Percentiles rank a stretch among this genome's conserved stretches.
Conservation (phyloP, 768 basidiomycete genomes). For the Auricularia sp. region DNA sequence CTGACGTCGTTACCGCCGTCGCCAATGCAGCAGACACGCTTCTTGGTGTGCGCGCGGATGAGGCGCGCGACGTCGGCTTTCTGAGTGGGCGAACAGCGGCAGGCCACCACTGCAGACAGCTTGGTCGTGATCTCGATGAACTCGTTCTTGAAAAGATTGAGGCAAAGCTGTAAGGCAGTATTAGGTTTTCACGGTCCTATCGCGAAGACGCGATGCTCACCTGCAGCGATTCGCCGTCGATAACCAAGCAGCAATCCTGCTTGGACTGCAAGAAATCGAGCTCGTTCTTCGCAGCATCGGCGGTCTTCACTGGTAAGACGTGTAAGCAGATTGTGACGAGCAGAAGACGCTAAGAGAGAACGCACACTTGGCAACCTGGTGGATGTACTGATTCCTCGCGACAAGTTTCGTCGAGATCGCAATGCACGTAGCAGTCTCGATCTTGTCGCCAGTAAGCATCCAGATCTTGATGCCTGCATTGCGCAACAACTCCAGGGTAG, state of each 20-base stretch:
- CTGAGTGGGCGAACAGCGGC: conserved; percentile 96
- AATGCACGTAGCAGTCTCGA: conserved; percentile 97
- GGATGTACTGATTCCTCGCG: conserved; percentile 92
- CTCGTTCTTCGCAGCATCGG: conserved; percentile 74
- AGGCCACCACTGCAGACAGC: conserved; percentile 91
- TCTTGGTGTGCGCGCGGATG: conserved; percentile 82
- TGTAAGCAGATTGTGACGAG: not conserved
- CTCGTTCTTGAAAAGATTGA: conserved; percentile 83
- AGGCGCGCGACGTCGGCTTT: conserved; percentile 95
- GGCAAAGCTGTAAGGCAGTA: conserved; percentile 53
- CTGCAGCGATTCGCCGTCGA: conserved; percentile 94
- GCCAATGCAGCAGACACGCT: conserved; percentile 96
- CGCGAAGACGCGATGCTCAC: conserved; percentile 28
- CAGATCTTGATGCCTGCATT: conserved; percentile 98
- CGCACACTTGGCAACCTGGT: conserved; percentile 87
- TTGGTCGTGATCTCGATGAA: conserved; percentile 96
- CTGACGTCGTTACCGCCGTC: conserved; percentile 99
- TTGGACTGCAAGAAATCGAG: conserved; percentile 92
- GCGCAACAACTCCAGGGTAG: conserved; percentile 81
- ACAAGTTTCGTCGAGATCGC: conserved; percentile 96
- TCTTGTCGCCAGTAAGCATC: conserved; percentile 99
- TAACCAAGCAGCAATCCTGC: conserved; percentile 93
- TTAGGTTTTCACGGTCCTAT: not conserved
- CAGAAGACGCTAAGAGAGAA: conserved; percentile 11
- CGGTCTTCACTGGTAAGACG: conserved; percentile 59